Base-by-base conservation (phyloP, 495 filamentous ascomycete species). In the Aspergillus bertholletiae region DNA sequence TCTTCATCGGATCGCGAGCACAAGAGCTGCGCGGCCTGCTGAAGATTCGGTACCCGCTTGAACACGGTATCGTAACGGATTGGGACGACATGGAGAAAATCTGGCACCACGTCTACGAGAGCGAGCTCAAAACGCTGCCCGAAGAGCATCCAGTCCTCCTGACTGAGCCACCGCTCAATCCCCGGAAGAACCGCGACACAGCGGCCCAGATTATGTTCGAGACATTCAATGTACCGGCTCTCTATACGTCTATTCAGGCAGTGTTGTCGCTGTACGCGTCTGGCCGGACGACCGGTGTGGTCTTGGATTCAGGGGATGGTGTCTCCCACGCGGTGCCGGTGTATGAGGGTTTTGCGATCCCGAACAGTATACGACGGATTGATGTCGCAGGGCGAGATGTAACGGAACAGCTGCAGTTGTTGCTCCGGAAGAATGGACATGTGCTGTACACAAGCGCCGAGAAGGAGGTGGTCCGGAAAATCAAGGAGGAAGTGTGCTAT, bases 11-110 rank as follows among this genome's bases (percentile, higher is more conserved):
- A 34, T 86, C 90, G 58, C 85, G 89, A 65, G 92, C 92, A 49
- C 90, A 96, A 64, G 92, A 97, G 61, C 80, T 96, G 63, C 84
- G 94, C 67, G 94, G 94, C 15, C 78, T 99, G 55, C 77, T 99
- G 60, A 97, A 97, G 77, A 92, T 99, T 63, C 82, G 84, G 47
- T 97, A 97, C 65, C 94, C 94, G 39, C 79, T 99, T 52, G 95
- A 97, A 70, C 94, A 99, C 70, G 94, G 94, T 64, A 94, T 97
- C 58, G 94, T 99, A 44, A 99, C 94, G 55, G 92, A 99, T 73
- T 99, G 94, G 94, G 94, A 97, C 63, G 94, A 99, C 66, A 99
- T 99, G 94, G 94, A 97, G 76, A 88, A 89, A 71, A 99, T 99
- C 73, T 99, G 94, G 94, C 88, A 91, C 69, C 85, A 87, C 64